Conservation (phyloP, 2,329 filamentous ascomycete species). For the Fusarium coicis region DNA sequence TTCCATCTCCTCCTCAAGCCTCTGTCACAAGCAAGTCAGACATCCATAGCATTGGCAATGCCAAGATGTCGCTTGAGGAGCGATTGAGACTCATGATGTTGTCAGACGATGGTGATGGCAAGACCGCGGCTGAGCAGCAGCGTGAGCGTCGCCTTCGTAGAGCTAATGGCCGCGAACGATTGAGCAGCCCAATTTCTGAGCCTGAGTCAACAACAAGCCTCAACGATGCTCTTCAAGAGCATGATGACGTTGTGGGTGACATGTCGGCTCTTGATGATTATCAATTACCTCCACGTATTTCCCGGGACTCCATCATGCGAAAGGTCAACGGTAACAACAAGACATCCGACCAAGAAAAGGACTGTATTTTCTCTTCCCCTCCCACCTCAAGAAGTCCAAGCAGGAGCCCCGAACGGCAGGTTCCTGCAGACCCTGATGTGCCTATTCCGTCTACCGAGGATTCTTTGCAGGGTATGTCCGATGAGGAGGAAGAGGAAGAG, state of each 20-base stretch:
- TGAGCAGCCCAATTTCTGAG: conserved; percentile 56
- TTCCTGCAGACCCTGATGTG: conserved; percentile 83
- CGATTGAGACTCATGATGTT: conserved; percentile 90
- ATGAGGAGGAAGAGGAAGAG: conserved; percentile 59
- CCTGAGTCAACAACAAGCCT: conserved; percentile 48
- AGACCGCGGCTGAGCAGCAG: conserved; percentile 72
- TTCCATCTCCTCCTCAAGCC: conserved; percentile 79
- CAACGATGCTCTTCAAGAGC: conserved; percentile 60
- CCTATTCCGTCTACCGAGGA: conserved; percentile 90
- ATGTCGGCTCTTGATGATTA: conserved; percentile 70
- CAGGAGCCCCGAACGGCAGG: conserved; percentile 63
- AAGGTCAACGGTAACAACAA: conserved; percentile 79
- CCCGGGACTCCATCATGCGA: conserved; percentile 90
- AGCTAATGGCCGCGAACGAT: conserved; percentile 64
- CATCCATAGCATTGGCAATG: conserved; percentile 77
- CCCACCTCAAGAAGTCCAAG: conserved; percentile 59
- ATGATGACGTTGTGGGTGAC: conserved; percentile 70
- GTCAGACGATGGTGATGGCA: conserved; percentile 70
- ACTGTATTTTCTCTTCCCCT: conserved; percentile 73
- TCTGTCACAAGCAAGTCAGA: conserved; percentile 76
- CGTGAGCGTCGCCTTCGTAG: conserved; percentile 76
- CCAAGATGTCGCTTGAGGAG: conserved; percentile 86
- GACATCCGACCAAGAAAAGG: conserved; percentile 66
- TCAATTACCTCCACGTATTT: conserved; percentile 81
- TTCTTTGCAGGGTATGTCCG: conserved; percentile 60